Base-by-base conservation (phyloP, 768 basidiomycete species). In the Mycena vulgaris region DNA sequence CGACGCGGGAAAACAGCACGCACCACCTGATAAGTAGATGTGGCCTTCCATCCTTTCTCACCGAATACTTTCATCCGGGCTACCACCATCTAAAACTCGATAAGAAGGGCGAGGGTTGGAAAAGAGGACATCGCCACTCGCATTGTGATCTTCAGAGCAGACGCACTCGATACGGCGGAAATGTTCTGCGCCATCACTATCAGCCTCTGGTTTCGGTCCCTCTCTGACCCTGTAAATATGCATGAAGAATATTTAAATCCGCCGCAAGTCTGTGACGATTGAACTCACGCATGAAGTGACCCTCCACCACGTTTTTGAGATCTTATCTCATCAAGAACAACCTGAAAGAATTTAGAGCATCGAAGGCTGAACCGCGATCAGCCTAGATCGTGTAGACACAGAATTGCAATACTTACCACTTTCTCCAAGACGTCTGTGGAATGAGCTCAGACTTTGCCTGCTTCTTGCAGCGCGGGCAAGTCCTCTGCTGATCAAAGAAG, bases 341-440 rank as follows among this genome's bases (percentile, higher is more conserved):
- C 52, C 40, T 64, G 63, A n/a, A 64, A 64, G 10, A 64, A 55
- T 45, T 64, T 64, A 9, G 63, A 64, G 17, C 63, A 64, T 23
- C 52, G 63, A n/a, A 64, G 17, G 9, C 63, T 64, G 42, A 45
- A 42, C 39, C 16, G 16, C 13, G 27, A n/a, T 52, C 30, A 64
- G 52, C 30, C n/a, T 2, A 3, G 11, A 33, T 10, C 14, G 2
- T 19, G 13, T 21, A 27, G 48, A 1, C 14, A 5, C n/a, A 30
- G 33, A 33, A 5, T 16, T 17, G 31, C n/a, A 14, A 49, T 37
- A 40, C 62, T 19, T n/a, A 53, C 62, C 62, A 63, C 37, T 63
- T 63, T 39, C 62, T 63, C 62, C 51, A 63, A 6, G 51, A 39
- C 0, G 35, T 40, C 21, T 31, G 28, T 17, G 51, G 16, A 53